These are phyloP conservation scores for Brettanomyces naardenensis DNA, from an alignment of 805 yeast genomes.

Conservation along the genomic window DNA sequence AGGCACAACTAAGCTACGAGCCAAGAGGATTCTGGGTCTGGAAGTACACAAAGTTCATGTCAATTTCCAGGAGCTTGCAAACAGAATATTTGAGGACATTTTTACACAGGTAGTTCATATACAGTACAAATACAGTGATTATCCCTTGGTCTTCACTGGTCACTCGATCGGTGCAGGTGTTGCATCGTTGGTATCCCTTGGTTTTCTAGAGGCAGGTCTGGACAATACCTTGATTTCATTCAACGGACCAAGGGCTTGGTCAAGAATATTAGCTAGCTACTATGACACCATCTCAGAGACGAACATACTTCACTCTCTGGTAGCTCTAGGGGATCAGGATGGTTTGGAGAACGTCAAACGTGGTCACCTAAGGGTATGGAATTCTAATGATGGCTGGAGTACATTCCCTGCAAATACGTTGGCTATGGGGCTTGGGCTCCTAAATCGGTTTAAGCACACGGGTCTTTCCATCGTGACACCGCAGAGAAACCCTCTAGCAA, in stretches of 20 bases:
- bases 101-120: constrained; percentile 29
- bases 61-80: constrained; percentile 48
- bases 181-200: constrained; percentile 55
- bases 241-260: constrained; percentile 42
- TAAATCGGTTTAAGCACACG: constrained; percentile 13
- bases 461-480: constrained; percentile 18
- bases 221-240: constrained; percentile 48
- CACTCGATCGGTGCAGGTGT: constrained; percentile 68
- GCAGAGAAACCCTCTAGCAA: constrained; percentile 3
- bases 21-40: not conserved
- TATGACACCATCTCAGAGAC: not conserved
- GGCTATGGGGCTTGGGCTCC: constrained; percentile 6
- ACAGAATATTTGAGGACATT: constrained; percentile 31
- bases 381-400: constrained; percentile 17
- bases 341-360: constrained; percentile 5
- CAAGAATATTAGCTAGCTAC: constrained; percentile 42
- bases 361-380: constrained; percentile 17
- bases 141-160: constrained; percentile 49
- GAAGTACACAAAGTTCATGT: constrained; percentile 46
- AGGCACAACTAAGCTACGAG: not conserved
- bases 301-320: not conserved
- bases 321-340: not conserved
- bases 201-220: constrained; percentile 45
- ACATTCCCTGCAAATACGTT: constrained; percentile 13
- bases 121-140: constrained; percentile 34